phyloP scores from a whole-genome alignment of 2,329 filamentous ascomycete genomes.

The Beauveria caledonica region DNA sequence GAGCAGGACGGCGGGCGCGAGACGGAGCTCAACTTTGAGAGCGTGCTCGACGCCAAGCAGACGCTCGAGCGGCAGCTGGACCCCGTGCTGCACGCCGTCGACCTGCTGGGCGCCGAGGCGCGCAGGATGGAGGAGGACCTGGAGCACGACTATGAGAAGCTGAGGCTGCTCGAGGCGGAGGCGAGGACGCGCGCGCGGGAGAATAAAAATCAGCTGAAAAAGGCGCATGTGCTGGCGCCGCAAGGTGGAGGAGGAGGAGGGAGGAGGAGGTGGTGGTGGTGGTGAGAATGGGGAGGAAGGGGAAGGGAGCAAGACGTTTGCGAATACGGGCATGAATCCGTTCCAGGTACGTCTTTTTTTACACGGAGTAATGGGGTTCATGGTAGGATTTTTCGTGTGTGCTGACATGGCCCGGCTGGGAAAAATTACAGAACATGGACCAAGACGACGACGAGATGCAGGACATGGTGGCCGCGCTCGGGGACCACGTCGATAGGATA shows the following conservation, averaged over 20 bases:
- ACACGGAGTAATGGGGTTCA: background rate
- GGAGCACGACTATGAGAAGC: constrained; percentile 44
- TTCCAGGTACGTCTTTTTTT: constrained; percentile 24
- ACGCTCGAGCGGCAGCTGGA: constrained; percentile 51
- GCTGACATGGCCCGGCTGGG: background rate
- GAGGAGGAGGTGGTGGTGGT: constrained; percentile 7
- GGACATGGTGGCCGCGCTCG: constrained; percentile 39
- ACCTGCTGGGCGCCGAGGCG: constrained; percentile 51
- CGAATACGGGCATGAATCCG: constrained; percentile 13
- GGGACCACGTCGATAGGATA: constrained; percentile 49
- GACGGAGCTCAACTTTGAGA: constrained; percentile 58
- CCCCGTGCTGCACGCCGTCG: constrained; percentile 53
- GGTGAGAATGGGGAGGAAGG: background rate
- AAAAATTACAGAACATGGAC: constrained; percentile 25
- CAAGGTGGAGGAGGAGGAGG: constrained; percentile 14
- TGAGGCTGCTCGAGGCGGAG: constrained; percentile 46
- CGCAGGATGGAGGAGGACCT: constrained; percentile 47
- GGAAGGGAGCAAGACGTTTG: constrained; percentile 14
- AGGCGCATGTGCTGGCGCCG: constrained; percentile 43
- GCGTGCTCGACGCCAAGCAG: constrained; percentile 50
- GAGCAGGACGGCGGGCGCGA: constrained; percentile 38
- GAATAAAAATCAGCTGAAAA: constrained; percentile 41
- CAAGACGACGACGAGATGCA: constrained; percentile 36
- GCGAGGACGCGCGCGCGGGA: constrained; percentile 45
- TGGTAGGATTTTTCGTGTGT: background rate